These are phyloP conservation scores for Helminthosporium solani DNA, from an alignment of 2,329 filamentous ascomycete genomes.

Conservation along the genomic window DNA sequence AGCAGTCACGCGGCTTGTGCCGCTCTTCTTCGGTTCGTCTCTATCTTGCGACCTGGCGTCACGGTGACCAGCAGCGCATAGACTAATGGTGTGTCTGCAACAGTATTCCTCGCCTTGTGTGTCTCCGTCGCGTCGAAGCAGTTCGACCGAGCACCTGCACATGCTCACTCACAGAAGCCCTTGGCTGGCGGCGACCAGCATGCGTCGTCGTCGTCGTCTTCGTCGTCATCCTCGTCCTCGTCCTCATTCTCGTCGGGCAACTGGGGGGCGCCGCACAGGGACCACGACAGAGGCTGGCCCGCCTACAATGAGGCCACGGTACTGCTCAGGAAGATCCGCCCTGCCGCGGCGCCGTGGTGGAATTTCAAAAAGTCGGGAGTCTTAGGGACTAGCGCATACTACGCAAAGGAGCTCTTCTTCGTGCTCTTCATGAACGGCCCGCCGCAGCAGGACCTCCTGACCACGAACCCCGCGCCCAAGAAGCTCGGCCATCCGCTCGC, in stretches of 20 bases:
- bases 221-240: constrained; percentile 1
- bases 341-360: constrained; percentile 43
- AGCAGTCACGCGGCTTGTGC: constrained; percentile 39
- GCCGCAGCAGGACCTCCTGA: constrained; percentile 47
- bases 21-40: constrained; percentile 39
- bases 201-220: neutral
- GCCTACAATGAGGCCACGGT: constrained; percentile 43
- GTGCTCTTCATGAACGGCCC: constrained; percentile 66
- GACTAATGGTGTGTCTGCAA: constrained; percentile 21
- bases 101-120: constrained; percentile 37
- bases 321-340: constrained; percentile 46
- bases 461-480: constrained; percentile 38
- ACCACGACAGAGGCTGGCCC: constrained; percentile 22
- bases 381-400: constrained; percentile 59
- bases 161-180: constrained; percentile 26
- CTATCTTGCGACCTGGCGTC: constrained; percentile 1
- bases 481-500: constrained; percentile 55
- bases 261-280: constrained; percentile 14
- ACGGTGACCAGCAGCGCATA: constrained; percentile 8
- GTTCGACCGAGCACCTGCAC: constrained; percentile 22
- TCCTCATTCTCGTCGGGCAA: constrained; percentile 16
- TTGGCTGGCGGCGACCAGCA: constrained; percentile 16
- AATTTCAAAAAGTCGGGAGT: constrained; percentile 58
- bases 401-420: constrained; percentile 62
- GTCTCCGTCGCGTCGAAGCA: constrained; percentile 28